Percentiles rank a stretch among this genome's conserved stretches.
Conservation (phyloP, 1,284 basidiomycete species). For the Tylopilus sp. region DNA sequence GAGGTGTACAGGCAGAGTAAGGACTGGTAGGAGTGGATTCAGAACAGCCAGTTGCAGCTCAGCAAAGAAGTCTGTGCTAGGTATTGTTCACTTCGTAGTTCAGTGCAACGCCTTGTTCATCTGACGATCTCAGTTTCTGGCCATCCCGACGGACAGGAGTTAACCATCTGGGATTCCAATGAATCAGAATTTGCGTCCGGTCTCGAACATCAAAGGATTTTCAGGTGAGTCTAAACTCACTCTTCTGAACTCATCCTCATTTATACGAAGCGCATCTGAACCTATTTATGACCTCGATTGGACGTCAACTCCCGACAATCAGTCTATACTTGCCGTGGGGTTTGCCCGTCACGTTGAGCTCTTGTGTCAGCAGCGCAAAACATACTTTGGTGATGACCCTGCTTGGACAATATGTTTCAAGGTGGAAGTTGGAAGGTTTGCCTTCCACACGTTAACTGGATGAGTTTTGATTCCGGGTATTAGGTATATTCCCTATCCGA, state of each 20-base stretch:
- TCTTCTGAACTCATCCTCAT: background rate
- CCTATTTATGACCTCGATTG: slow-evolving; percentile 82
- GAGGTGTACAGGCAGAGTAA: slow-evolving; percentile 73
- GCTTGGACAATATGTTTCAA: slow-evolving; percentile 77
- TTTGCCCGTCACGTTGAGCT: slow-evolving; percentile 76
- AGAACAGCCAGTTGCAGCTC: slow-evolving; percentile 80
- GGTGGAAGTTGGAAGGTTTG: slow-evolving; percentile 69
- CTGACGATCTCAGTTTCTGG: slow-evolving; percentile 48
- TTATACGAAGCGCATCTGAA: slow-evolving; percentile 39
- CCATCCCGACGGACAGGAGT: slow-evolving; percentile 60
- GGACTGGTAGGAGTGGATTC: slow-evolving; percentile 65
- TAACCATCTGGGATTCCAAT: slow-evolving; percentile 93
- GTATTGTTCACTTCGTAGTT: slow-evolving; percentile 37
- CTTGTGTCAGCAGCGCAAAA: slow-evolving; percentile 86
- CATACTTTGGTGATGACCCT: slow-evolving; percentile 80
- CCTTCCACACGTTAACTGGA: background rate
- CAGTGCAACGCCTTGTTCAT: slow-evolving; percentile 4
- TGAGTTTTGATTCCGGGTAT: background rate
- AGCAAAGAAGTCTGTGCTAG: slow-evolving; percentile 82
- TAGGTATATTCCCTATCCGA: slow-evolving; percentile 74
- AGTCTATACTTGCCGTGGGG: slow-evolving; percentile 87
- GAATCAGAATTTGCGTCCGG: slow-evolving; percentile 93
- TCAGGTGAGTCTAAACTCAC: slow-evolving; percentile 50
- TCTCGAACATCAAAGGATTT: slow-evolving; percentile 67
- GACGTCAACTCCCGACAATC: slow-evolving; percentile 85